phyloP scores from a whole-genome alignment of 257 asterid genomes.

The Cinchona pubescens region DNA sequence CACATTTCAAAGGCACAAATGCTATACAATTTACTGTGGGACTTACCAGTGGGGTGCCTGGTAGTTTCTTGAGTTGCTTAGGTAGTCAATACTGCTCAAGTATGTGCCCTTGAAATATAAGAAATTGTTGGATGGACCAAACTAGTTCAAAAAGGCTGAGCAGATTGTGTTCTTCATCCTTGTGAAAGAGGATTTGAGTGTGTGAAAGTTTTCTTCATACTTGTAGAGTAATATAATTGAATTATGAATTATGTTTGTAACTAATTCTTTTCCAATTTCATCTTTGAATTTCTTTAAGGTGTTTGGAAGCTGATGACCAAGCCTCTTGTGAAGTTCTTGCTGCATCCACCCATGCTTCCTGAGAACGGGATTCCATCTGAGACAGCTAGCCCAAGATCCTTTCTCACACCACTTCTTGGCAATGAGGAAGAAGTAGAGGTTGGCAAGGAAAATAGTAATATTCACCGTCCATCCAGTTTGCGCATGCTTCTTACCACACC shows the following conservation, averaged over 20 bases:
- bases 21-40: neutral
- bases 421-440: constrained; percentile 23
- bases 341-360: constrained; percentile 27
- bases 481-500: constrained; percentile 49
- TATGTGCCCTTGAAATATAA: neutral
- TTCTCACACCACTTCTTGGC: constrained; percentile 36
- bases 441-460: neutral
- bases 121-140: neutral
- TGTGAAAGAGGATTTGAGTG: neutral
- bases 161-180: neutral
- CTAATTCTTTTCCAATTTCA: neutral
- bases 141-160: neutral
- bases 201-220: neutral
- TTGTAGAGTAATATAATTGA: neutral
- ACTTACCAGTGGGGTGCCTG: neutral
- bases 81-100: neutral
- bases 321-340: constrained; percentile 49
- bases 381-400: constrained; percentile 34
- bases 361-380: constrained; percentile 17
- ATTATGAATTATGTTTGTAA: neutral
- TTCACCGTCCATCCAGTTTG: constrained; percentile 32
- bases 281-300: constrained; percentile 34
- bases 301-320: constrained; percentile 53
- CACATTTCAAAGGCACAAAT: too few species aligned
- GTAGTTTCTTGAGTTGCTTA: neutral